Percentiles rank a stretch among this genome's conserved stretches.
These are phyloP conservation scores for Botryococcus braunii DNA, from an alignment of 163 green algal species.

Conservation along the genomic window DNA sequence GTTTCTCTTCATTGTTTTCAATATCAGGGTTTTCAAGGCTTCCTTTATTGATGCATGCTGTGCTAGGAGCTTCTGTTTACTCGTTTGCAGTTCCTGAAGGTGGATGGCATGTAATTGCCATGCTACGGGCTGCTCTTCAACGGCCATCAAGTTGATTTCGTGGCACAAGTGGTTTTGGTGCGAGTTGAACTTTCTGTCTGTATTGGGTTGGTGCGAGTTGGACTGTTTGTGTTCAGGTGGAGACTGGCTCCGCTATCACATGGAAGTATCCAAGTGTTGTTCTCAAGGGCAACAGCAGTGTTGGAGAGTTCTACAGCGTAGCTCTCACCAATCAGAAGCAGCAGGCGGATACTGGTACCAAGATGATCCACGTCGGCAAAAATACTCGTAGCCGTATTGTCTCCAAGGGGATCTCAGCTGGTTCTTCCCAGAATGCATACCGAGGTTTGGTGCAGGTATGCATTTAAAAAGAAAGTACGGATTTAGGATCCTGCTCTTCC, in stretches of 20 bases:
- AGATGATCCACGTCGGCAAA: conserved; percentile 98
- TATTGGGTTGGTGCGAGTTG: not conserved
- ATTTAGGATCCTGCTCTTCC: no score
- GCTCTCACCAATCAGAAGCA: conserved; percentile 97
- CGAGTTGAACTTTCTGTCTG: no score
- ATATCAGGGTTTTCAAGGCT: no score
- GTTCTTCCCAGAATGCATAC: conserved; percentile 73
- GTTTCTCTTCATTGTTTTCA: no score
- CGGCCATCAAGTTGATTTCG: no score
- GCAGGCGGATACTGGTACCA: conserved; percentile 88
- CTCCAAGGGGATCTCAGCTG: conserved; percentile 95
- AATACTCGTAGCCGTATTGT: conserved; percentile 96
- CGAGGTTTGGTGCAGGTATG: conserved; percentile 50
- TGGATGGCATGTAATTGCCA: no score
- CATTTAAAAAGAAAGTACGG: no score
- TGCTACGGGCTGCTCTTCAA: no score
- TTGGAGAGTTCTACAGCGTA: conserved; percentile 97
- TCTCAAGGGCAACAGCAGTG: conserved; percentile 84
- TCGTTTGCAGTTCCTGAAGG: no score
- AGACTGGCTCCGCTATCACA: conserved; percentile 95
- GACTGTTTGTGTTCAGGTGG: conserved; percentile 54
- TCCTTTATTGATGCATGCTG: no score
- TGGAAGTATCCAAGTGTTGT: conserved; percentile 98
- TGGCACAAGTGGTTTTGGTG: no score
- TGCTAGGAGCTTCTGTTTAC: no score